Percentiles rank a stretch among this genome's conserved stretches.
phyloP scores from a whole-genome alignment of 345 rosid species.

The Eucalyptus leucophloia region DNA sequence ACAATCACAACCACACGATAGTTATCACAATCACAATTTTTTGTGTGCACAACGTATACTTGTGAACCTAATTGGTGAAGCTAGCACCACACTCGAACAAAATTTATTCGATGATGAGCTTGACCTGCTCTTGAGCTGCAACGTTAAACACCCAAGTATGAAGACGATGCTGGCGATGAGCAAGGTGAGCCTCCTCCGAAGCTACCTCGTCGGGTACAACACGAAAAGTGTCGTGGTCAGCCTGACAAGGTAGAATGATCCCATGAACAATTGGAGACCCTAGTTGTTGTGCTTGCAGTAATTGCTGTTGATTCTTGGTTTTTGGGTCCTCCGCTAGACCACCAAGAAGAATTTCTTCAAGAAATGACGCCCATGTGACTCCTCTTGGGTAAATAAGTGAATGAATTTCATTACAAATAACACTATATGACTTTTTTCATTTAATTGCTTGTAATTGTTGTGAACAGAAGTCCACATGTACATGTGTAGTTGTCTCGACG shows the following conservation, averaged over 20 bases:
- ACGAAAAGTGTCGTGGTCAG: conserved; percentile 76
- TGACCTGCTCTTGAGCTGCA: conserved; percentile 64
- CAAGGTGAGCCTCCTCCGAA: conserved; percentile 72
- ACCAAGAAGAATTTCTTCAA: conserved; percentile 64
- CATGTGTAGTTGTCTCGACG: neutral
- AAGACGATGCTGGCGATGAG: conserved; percentile 71
- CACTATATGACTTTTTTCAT: neutral
- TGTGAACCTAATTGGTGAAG: conserved; percentile 61
- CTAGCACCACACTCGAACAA: conserved; percentile 64
- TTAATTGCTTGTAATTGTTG: neutral
- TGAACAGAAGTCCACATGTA: neutral
- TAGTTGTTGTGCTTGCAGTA: conserved; percentile 88
- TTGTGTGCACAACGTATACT: neutral
- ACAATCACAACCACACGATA: neutral
- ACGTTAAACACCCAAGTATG: conserved; percentile 50
- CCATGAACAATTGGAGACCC: conserved; percentile 73
- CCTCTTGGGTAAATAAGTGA: too few relatives aligned
- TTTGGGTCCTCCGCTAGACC: conserved; percentile 31
- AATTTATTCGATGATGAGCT: conserved; percentile 76
- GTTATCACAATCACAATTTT: neutral
- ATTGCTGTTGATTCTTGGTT: conserved; percentile 24
- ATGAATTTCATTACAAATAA: too few relatives aligned
- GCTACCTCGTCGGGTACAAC: conserved; percentile 59
- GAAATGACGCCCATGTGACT: conserved; percentile 8
- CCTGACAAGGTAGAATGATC: conserved; percentile 69